These are phyloP conservation scores for Penicillium tannophilum DNA, from an alignment of 495 filamentous ascomycete species.

Conservation along the genomic window DNA sequence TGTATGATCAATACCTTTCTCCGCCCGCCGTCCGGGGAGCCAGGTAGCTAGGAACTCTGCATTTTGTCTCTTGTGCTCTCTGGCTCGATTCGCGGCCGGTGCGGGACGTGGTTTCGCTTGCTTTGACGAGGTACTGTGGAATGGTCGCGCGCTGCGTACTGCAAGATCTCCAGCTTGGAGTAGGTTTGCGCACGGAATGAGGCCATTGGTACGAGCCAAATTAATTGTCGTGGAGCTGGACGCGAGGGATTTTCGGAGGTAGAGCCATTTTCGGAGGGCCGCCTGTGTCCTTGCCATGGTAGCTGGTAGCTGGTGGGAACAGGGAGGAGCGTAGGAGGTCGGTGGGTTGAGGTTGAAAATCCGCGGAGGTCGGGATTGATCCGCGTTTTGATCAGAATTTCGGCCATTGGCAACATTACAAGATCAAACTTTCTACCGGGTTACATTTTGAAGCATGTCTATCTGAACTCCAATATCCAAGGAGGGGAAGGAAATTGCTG, in stretches of 20 bases:
- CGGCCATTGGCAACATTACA: no score
- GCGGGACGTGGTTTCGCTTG: not conserved
- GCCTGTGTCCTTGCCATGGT: constrained; percentile 18
- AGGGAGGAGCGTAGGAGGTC: not conserved
- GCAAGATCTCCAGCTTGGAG: constrained; percentile 8
- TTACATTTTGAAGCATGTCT: not conserved
- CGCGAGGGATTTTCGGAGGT: constrained; percentile 12
- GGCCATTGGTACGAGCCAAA: not conserved
- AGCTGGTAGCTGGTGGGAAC: not conserved
- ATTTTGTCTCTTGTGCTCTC: not conserved
- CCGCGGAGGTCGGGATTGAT: constrained; percentile 5
- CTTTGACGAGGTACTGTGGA: constrained; percentile 19
- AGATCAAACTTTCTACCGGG: not conserved
- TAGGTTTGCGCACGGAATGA: constrained; percentile 3
- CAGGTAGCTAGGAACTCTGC: not conserved
- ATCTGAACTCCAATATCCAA: not conserved
- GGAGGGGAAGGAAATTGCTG: not conserved
- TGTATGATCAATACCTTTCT: not conserved
- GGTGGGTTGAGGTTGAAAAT: constrained; percentile 8
- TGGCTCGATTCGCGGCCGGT: not conserved
- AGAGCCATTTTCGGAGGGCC: constrained; percentile 17
- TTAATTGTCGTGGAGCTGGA: not conserved
- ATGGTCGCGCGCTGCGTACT: constrained; percentile 13
- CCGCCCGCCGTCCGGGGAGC: no score
- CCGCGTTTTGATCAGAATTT: not conserved